phyloP scores from a whole-genome alignment of 2,329 filamentous ascomycete genomes.

The Fusarium metavorans region DNA sequence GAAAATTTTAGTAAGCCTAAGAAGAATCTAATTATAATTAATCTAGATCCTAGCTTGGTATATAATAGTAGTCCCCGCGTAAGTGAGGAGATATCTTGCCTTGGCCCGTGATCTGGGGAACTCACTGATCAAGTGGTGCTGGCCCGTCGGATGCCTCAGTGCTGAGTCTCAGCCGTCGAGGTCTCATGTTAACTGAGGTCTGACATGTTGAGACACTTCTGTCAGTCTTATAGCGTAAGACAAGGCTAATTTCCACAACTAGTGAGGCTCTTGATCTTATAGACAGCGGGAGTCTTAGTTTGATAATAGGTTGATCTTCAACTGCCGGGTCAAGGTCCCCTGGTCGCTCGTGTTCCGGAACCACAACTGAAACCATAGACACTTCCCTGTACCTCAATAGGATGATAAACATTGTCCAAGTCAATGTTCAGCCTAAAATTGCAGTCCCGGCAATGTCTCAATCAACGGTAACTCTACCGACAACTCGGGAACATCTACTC shows the following conservation, averaged over 20 bases:
- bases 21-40: too few species aligned
- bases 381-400: not conserved
- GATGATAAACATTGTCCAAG: not conserved
- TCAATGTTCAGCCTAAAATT: not conserved
- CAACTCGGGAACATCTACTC: not conserved
- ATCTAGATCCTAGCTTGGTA: too few species aligned
- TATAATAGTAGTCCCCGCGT: too few species aligned
- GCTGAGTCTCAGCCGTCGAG: not conserved
- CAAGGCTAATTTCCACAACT: not conserved
- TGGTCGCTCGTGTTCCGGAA: not conserved
- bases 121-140: rapidly evolving
- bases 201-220: not conserved
- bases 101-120: not conserved
- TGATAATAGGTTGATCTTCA: not conserved
- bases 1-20: too few species aligned
- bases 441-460: not conserved
- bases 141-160: not conserved
- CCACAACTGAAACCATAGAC: not conserved
- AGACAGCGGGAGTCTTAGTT: not conserved
- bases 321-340: not conserved
- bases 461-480: not conserved
- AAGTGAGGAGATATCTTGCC: not conserved
- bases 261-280: not conserved
- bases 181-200: not conserved
- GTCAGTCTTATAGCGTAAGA: not conserved